phyloP scores from a whole-genome alignment of 2,329 filamentous ascomycete species.

The Stagonosporopsis vannaccii region DNA sequence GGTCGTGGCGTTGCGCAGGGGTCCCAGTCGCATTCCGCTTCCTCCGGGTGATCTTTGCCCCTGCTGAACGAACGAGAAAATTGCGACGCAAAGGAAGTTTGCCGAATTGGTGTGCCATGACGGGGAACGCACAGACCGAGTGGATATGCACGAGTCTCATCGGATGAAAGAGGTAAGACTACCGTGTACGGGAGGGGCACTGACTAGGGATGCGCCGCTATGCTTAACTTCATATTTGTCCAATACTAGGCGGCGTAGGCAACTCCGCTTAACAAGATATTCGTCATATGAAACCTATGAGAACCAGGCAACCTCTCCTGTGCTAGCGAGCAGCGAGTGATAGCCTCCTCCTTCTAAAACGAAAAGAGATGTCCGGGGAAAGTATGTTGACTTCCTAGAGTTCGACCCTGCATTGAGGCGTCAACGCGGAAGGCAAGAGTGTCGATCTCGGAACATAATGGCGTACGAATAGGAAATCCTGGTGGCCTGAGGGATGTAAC shows the following conservation, averaged over 20 bases:
- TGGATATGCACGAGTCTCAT: not conserved
- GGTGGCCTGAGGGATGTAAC: constrained; percentile 5
- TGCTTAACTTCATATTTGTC: not conserved
- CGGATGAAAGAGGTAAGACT: constrained; percentile 5
- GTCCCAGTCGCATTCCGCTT: constrained; percentile 3
- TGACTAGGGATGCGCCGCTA: not conserved
- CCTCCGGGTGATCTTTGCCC: constrained; percentile 15
- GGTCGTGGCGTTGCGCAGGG: not conserved
- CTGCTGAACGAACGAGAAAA: constrained; percentile 4
- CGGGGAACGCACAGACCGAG: constrained; percentile 6
- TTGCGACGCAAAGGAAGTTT: constrained; percentile 8
- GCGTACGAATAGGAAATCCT: not conserved
- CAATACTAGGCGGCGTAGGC: not conserved
- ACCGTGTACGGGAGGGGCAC: not conserved
- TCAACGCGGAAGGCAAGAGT: constrained; percentile 5
- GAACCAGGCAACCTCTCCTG: not conserved
- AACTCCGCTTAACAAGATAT: not conserved
- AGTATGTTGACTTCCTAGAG: constrained; percentile 1
- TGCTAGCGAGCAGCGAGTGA: constrained; percentile 2
- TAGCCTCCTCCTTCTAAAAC: constrained; percentile 3
- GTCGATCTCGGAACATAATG: constrained; percentile 8
- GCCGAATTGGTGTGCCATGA: constrained; percentile 7
- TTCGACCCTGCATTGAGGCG: constrained; percentile 1
- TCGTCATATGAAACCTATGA: not conserved
- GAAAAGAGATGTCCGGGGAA: constrained; percentile 2